Conservation (phyloP, 306 rosid species). For the Spatholobus suberectus region DNA sequence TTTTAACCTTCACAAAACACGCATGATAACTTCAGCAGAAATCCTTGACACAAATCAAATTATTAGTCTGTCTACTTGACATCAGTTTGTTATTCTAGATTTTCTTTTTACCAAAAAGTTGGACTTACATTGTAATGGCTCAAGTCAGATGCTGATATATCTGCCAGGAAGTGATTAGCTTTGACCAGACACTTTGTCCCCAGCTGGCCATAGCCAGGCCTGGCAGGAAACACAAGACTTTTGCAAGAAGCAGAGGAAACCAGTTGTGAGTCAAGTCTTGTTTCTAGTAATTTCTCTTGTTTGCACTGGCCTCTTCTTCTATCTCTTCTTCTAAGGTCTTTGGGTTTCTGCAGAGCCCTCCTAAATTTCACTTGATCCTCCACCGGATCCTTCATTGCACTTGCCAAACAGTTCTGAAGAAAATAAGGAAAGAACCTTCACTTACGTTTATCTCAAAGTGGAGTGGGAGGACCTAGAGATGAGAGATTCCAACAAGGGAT, state of each 20-base stretch:
- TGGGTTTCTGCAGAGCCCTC: slow-evolving; percentile 36
- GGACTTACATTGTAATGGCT: slow-evolving; percentile 60
- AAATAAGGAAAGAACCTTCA: slow-evolving; percentile 29
- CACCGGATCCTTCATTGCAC: slow-evolving; percentile 51
- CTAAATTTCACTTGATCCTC: slow-evolving; percentile 46
- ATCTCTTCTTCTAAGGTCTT: slow-evolving; percentile 46
- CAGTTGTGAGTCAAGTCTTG: slow-evolving; percentile 14
- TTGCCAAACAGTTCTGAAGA: slow-evolving; percentile 24
- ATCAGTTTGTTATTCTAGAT: background rate
- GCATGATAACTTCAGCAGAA: background rate
- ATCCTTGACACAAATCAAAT: background rate
- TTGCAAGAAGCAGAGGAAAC: slow-evolving; percentile 43
- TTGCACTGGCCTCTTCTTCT: slow-evolving; percentile 40
- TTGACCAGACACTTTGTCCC: slow-evolving; percentile 66
- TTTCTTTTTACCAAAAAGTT: background rate
- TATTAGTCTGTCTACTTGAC: background rate
- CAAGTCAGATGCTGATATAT: slow-evolving; percentile 61
- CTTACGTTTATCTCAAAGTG: background rate
- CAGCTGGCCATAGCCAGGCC: slow-evolving; percentile 60
- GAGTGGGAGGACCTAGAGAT: background rate
- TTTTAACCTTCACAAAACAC: slow-evolving; percentile 46
- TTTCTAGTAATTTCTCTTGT: slow-evolving; percentile 38
- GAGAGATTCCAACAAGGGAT: slow-evolving; percentile 10
- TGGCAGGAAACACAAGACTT: slow-evolving; percentile 44
- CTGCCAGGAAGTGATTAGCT: slow-evolving; percentile 66